phyloP scores from a whole-genome alignment of 495 filamentous ascomycete genomes.

The Lentithecium fluviatile region DNA sequence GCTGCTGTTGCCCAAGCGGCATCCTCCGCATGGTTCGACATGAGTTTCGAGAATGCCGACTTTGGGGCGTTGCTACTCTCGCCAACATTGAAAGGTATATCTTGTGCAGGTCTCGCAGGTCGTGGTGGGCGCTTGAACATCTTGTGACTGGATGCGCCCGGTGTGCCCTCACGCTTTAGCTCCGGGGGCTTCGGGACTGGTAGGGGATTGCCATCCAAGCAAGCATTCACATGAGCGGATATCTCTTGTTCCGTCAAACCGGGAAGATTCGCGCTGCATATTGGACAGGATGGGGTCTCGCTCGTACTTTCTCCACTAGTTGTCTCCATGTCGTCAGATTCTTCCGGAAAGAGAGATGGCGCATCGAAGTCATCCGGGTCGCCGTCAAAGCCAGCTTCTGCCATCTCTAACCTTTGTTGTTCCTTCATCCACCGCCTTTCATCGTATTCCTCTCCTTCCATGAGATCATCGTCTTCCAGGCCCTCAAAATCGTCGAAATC shows the following conservation, averaged over 20 bases:
- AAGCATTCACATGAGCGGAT: slow-evolving; percentile 81
- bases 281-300: slow-evolving; percentile 61
- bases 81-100: slow-evolving; percentile 65
- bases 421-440: slow-evolving; percentile 64
- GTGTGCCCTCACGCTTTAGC: slow-evolving; percentile 2
- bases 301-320: slow-evolving; percentile 12
- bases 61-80: slow-evolving; percentile 38
- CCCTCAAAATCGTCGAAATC: slow-evolving; percentile 63
- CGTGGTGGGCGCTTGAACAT: slow-evolving; percentile 65
- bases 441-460: slow-evolving; percentile 61
- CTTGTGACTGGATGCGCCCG: slow-evolving; percentile 19
- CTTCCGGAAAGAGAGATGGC: slow-evolving; percentile 27
- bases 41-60: slow-evolving; percentile 87
- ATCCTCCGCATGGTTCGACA: slow-evolving; percentile 88
- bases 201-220: slow-evolving; percentile 76
- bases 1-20: slow-evolving; percentile 85
- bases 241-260: slow-evolving; percentile 58
- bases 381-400: slow-evolving; percentile 43
- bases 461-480: slow-evolving; percentile 49
- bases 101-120: slow-evolving; percentile 68
- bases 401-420: slow-evolving; percentile 58
- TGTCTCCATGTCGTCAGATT: slow-evolving; percentile 37
- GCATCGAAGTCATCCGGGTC: slow-evolving; percentile 42
- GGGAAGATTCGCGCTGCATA: slow-evolving; percentile 65
- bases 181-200: slow-evolving; percentile 44